Conservation (phyloP, 441 rosid species). For the Omphalea diandra region DNA sequence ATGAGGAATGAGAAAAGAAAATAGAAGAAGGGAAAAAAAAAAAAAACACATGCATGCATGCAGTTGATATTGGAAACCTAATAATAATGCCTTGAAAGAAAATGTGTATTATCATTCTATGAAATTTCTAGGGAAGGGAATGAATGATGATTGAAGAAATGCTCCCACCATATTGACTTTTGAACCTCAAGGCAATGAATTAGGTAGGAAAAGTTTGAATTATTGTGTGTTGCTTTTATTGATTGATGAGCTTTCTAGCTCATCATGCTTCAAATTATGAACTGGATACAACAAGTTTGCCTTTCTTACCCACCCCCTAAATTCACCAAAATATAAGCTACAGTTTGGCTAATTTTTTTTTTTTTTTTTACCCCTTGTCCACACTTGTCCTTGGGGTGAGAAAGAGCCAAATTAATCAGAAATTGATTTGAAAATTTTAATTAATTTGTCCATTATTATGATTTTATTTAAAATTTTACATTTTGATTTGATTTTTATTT, state of each 20-base stretch:
- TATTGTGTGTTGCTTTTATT: slow-evolving; percentile 34
- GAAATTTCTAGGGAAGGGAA: slow-evolving; percentile 18
- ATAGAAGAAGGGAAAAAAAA: no score
- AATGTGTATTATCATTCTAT: background rate
- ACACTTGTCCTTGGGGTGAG: no score
- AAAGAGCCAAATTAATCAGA: no score
- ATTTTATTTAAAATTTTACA: no score
- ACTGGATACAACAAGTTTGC: background rate
- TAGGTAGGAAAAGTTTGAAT: slow-evolving; percentile 61
- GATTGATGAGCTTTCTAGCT: slow-evolving; percentile 23
- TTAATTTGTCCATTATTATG: no score
- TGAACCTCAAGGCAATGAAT: slow-evolving; percentile 42
- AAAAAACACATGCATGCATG: background rate
- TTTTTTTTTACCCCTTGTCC: no score
- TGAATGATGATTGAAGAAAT: slow-evolving; percentile 52
- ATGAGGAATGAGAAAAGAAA: slow-evolving; percentile 2
- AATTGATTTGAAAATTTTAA: no score
- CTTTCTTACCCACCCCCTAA: background rate
- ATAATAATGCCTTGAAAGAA: no score
- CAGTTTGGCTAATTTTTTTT: no score
- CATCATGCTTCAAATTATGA: background rate
- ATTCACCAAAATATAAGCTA: background rate
- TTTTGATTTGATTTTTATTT: no score
- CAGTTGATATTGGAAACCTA: no score
- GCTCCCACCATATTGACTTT: slow-evolving; percentile 57